Evolutionary conservation across 2,329 filamentous ascomycete genomes (phyloP).

Genomic region (Colletotrichum scovillei): DNA sequence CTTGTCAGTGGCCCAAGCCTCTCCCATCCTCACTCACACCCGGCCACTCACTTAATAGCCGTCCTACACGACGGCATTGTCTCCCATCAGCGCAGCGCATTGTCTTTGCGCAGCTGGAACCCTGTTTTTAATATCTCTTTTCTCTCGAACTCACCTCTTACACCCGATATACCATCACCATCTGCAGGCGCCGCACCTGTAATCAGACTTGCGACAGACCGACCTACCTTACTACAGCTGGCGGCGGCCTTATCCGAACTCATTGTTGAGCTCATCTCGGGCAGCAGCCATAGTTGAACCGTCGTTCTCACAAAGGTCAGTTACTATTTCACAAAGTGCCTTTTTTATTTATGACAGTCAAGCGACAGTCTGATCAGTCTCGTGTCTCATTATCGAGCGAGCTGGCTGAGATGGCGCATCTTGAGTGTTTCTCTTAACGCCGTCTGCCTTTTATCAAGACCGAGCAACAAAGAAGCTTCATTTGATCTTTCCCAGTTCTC

Average conservation of each 20-base stretch:
- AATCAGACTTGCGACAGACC: constrained; percentile 1
- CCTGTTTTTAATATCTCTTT: no score
- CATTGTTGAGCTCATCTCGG: not conserved
- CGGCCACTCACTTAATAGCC: constrained; percentile 27
- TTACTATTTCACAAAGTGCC: not conserved
- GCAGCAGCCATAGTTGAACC: not conserved
- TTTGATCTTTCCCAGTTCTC: not conserved
- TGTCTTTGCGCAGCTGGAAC: constrained; percentile 13
- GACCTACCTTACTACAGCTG: not conserved
- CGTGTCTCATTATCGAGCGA: not conserved
- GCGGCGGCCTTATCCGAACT: not conserved
- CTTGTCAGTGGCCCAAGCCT: constrained; percentile 36
- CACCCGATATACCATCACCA: not conserved
- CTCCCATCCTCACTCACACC: constrained; percentile 30
- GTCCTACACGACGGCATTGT: constrained; percentile 11
- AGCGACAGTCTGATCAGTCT: not conserved
- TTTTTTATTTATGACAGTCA: not conserved
- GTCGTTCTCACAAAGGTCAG: not conserved
- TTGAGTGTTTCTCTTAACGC: not conserved
- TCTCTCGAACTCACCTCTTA: not conserved
- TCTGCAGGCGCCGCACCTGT: constrained; percentile 1
- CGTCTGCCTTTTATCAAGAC: not conserved
- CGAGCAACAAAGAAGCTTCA: not conserved
- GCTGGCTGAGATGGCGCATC: not conserved
- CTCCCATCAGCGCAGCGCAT: constrained; percentile 12